These are phyloP conservation scores for Kwoniella mangroviensis DNA, from an alignment of 768 basidiomycete genomes.

Conservation along the genomic window DNA sequence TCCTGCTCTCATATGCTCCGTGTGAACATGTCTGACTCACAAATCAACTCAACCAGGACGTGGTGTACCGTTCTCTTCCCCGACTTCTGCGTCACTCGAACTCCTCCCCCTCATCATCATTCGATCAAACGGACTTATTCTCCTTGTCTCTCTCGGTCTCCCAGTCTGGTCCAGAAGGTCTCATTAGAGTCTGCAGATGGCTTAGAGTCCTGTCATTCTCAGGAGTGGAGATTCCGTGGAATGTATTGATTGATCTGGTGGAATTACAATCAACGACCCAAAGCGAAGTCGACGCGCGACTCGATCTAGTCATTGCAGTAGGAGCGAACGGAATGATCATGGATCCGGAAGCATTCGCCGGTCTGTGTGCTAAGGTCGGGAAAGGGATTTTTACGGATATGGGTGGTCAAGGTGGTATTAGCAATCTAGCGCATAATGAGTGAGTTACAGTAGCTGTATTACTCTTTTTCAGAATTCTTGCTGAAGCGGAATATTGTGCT, in stretches of 20 bases:
- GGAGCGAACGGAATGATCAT: conserved; percentile 30
- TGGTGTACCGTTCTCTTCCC: conserved; percentile 39
- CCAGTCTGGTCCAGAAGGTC: conserved; percentile 22
- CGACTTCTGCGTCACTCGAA: conserved; percentile 26
- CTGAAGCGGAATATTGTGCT: neutral
- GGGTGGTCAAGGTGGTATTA: neutral
- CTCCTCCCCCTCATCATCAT: neutral
- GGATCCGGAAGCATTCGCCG: conserved; percentile 27
- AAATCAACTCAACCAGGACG: conserved; percentile 16
- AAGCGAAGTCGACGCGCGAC: conserved; percentile 18
- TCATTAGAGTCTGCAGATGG: conserved; percentile 39
- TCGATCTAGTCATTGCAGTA: conserved; percentile 43
- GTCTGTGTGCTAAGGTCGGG: conserved; percentile 26
- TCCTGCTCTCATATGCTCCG: neutral
- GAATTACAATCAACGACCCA: conserved; percentile 20
- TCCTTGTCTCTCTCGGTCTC: conserved; percentile 15
- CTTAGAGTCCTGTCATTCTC: conserved; percentile 45
- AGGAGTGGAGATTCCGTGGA: conserved; percentile 45
- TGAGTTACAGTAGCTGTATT: neutral
- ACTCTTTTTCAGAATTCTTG: neutral
- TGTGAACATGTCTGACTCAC: no score
- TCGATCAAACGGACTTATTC: conserved; percentile 26
- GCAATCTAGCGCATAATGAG: conserved; percentile 3
- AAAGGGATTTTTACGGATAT: conserved; percentile 16
- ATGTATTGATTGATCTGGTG: conserved; percentile 20